Percentiles rank a stretch among this genome's conserved stretches.
Evolutionary conservation across 768 basidiomycete genomes (phyloP).

Genomic region (Russula lepida): DNA sequence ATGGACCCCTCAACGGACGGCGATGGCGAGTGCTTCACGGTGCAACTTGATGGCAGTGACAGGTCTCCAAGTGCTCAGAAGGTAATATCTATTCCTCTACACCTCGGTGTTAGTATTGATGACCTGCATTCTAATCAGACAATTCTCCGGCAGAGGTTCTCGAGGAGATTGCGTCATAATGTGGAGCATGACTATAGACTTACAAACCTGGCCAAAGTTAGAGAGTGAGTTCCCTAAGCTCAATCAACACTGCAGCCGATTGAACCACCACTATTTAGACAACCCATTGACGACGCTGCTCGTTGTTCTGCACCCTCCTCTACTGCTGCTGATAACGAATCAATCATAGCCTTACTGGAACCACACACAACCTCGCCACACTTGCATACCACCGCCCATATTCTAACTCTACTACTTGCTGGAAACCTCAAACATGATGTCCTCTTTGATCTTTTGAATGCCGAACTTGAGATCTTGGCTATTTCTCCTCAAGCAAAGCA

Average conservation of each 20-base stretch:
- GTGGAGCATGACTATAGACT: neutral
- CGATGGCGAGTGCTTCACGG: neutral
- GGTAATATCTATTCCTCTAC: neutral
- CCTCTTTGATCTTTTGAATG: neutral
- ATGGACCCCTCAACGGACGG: too few species aligned
- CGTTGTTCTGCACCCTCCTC: neutral
- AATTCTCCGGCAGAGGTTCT: neutral
- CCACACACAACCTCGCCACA: neutral
- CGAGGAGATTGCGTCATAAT: neutral
- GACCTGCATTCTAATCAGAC: neutral
- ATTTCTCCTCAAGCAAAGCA: slow-evolving; percentile 2
- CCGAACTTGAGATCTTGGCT: neutral
- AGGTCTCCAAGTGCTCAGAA: neutral
- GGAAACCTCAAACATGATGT: neutral
- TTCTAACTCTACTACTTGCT: neutral
- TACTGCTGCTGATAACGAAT: neutral
- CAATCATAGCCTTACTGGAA: neutral
- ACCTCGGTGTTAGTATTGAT: neutral
- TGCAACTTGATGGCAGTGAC: neutral
- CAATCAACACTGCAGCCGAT: neutral
- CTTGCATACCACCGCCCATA: neutral
- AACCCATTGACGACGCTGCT: neutral
- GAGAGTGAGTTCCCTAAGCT: neutral
- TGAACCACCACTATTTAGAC: neutral
- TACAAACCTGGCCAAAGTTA: neutral